Evolutionary conservation across 148 eudicot species (phyloP).

Genomic region (Selenicereus undatus): DNA sequence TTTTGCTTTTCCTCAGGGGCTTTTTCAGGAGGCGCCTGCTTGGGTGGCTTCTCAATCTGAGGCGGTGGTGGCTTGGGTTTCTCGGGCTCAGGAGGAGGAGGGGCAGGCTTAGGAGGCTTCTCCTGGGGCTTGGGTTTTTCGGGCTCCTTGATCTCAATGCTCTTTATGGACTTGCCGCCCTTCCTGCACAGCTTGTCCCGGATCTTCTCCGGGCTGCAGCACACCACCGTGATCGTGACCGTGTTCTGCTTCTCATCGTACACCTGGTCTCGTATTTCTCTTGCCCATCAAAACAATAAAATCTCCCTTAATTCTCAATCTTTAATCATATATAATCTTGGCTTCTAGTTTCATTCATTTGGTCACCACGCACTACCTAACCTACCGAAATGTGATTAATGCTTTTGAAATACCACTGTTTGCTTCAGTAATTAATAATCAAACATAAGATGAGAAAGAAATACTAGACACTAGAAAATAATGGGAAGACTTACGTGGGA

Average conservation of each 20-base stretch:
- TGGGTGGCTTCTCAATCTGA: conserved; percentile 12
- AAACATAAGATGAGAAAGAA: no score
- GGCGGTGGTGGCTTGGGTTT: conserved; percentile 18
- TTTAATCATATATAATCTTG: no score
- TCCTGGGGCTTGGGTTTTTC: conserved; percentile 26
- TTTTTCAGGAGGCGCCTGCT: conserved; percentile 16
- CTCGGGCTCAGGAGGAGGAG: conserved; percentile 15
- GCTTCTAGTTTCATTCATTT: no score
- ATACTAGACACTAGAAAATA: no score
- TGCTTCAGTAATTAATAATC: no score
- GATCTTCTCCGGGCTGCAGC: conserved; percentile 83
- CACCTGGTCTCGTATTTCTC: conserved; percentile 73
- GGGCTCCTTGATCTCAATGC: conserved; percentile 52
- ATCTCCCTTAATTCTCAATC: neutral
- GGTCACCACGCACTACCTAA: no score
- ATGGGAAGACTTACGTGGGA: no score
- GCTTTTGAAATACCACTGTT: no score
- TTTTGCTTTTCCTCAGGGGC: conserved; percentile 11
- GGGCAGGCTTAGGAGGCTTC: conserved; percentile 4
- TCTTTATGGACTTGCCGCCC: conserved; percentile 57
- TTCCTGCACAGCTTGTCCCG: conserved; percentile 67
- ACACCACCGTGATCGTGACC: conserved; percentile 66
- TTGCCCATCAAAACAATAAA: conserved; percentile 24
- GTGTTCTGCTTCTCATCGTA: conserved; percentile 64
- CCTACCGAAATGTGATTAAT: no score